These are phyloP conservation scores for Phytophthora vignae DNA, from an alignment of 352 stramenopile genomes.

Conservation along the genomic window DNA sequence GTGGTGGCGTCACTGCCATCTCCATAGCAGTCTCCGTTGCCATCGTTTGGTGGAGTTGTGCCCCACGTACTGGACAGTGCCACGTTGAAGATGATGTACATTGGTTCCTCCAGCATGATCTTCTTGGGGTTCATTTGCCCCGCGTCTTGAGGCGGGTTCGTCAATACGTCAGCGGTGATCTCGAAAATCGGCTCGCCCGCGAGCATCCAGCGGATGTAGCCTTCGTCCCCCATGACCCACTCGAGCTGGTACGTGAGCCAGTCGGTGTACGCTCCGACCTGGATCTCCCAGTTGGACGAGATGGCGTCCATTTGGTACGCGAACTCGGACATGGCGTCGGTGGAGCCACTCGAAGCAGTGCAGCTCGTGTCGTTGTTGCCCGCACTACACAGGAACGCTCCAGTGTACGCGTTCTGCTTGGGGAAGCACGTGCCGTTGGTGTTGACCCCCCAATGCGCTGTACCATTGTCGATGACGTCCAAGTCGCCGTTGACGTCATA, in stretches of 20 bases:
- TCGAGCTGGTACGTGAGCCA: constrained; percentile 74
- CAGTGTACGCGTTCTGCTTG: constrained; percentile 60
- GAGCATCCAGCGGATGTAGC: constrained; percentile 77
- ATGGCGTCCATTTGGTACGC: constrained; percentile 93
- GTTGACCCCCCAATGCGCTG: constrained; percentile 60
- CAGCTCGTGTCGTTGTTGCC: constrained; percentile 49
- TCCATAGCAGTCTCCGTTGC: constrained; percentile 44
- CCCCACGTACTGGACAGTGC: constrained; percentile 90
- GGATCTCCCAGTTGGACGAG: constrained; percentile 89
- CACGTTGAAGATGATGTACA: constrained; percentile 95
- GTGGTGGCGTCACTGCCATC: constrained; percentile 34
- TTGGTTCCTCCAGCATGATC: constrained; percentile 93
- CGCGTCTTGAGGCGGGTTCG: constrained; percentile 51
- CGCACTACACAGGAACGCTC: constrained; percentile 57
- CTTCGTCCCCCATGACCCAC: constrained; percentile 60
- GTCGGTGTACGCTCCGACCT: constrained; percentile 76
- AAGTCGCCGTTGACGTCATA: constrained; percentile 58
- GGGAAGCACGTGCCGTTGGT: constrained; percentile 65
- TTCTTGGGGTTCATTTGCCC: constrained; percentile 73
- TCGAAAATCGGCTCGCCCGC: constrained; percentile 88
- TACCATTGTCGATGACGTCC: constrained; percentile 41
- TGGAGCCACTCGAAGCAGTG: constrained; percentile 21
- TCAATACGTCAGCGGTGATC: constrained; percentile 72
- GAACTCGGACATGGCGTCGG: constrained; percentile 38
- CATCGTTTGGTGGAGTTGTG: constrained; percentile 58